Evolutionary conservation across 2,329 filamentous ascomycete species (phyloP).

Genomic region (Penicillium sp.): DNA sequence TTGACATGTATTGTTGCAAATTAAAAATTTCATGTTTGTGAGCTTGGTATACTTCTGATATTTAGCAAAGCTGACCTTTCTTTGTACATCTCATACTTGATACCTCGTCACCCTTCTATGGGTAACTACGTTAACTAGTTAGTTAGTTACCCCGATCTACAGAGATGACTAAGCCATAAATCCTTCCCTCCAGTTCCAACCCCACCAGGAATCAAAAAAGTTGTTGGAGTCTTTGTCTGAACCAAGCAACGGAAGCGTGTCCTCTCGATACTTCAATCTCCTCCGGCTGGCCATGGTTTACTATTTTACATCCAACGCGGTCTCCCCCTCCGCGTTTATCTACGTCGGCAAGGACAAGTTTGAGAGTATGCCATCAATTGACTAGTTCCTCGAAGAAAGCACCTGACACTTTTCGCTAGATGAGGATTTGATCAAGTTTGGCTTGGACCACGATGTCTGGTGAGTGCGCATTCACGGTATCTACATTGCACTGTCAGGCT

Average conservation of each 20-base stretch:
- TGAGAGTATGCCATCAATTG: conserved; percentile 72
- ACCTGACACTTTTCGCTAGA: conserved; percentile 61
- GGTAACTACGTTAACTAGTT: too few species aligned
- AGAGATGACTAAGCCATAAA: conserved; percentile 20
- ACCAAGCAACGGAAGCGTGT: not conserved
- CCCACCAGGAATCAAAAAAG: conserved; percentile 6
- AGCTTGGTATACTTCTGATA: not conserved
- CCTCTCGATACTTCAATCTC: not conserved
- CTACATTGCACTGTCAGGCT: conserved; percentile 8
- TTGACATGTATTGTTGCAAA: not conserved
- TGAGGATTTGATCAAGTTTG: conserved; percentile 90
- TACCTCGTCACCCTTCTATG: not conserved
- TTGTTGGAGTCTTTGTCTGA: not conserved
- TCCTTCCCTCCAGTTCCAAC: not conserved
- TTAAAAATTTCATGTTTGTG: not conserved
- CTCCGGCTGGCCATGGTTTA: conserved; percentile 74
- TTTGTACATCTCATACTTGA: not conserved
- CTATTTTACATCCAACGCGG: conserved; percentile 88
- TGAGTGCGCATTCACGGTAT: conserved; percentile 44
- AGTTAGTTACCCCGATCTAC: conserved; percentile 1
- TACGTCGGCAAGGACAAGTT: conserved; percentile 99
- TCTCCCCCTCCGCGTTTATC: conserved; percentile 81
- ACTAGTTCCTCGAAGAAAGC: conserved; percentile 9
- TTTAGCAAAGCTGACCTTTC: not conserved
- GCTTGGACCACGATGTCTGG: conserved; percentile 96